A percentile compares a stretch with the other conserved stretches of the same genome.
Evolutionary conservation across 768 basidiomycete genomes (phyloP).

Genomic region (Amyloporia xantha): DNA sequence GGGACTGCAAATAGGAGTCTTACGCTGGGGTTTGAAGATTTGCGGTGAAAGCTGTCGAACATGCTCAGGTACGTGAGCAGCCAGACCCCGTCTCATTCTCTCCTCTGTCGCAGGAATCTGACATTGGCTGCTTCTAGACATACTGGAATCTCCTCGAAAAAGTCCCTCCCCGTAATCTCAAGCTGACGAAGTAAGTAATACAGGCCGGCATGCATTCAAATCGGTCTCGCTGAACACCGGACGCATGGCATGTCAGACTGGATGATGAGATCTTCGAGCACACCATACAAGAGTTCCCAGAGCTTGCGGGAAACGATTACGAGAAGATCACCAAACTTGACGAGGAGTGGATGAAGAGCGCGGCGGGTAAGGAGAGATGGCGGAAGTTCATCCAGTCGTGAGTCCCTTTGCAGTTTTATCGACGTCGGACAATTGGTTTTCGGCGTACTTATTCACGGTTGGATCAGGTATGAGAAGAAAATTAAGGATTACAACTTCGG

Average conservation of each 20-base stretch:
- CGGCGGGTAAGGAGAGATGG: constrained; percentile 86
- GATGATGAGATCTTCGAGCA: constrained; percentile 91
- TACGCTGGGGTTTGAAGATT: constrained; percentile 40
- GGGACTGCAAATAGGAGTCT: background rate
- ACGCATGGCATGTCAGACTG: constrained; percentile 22
- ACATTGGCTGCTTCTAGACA: constrained; percentile 42
- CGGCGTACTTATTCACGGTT: background rate
- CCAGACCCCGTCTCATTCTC: constrained; percentile 3
- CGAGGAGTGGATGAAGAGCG: constrained; percentile 91
- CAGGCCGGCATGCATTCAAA: constrained; percentile 1
- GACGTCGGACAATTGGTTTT: background rate
- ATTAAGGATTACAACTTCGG: constrained; percentile 96
- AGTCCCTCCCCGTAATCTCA: constrained; percentile 68
- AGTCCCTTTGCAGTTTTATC: constrained; percentile 17
- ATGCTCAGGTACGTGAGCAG: constrained; percentile 84
- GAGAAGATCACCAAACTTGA: constrained; percentile 53
- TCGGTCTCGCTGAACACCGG: background rate
- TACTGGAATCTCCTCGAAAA: constrained; percentile 92
- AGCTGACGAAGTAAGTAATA: constrained; percentile 69
- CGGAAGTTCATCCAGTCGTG: constrained; percentile 77
- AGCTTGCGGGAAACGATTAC: constrained; percentile 38
- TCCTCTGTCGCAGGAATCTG: background rate
- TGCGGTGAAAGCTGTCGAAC: constrained; percentile 93
- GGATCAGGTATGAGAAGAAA: constrained; percentile 74
- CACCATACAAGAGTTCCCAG: constrained; percentile 74